Conservation (phyloP, 805 yeast genomes). For the Pichia californica region DNA sequence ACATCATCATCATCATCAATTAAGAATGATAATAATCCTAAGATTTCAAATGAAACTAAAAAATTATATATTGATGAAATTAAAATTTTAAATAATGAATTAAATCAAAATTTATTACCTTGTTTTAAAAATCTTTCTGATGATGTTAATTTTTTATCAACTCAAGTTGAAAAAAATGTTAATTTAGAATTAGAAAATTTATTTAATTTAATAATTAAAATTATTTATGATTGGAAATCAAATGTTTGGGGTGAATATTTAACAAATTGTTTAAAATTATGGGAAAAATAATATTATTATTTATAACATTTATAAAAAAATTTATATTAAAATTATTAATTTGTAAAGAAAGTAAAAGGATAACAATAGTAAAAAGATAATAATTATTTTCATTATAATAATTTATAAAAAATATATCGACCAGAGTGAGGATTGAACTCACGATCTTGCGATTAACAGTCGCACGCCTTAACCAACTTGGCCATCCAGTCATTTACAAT, state of each 20-base stretch:
- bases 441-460: conserved; percentile 61
- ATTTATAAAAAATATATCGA: conserved; percentile 29
- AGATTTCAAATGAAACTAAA: conserved; percentile 6
- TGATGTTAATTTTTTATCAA: conserved; percentile 40
- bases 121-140: conserved; percentile 36
- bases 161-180: conserved; percentile 37
- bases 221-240: conserved; percentile 22
- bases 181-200: conserved; percentile 17
- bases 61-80: conserved; percentile 14
- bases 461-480: conserved; percentile 59
- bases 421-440: conserved; percentile 58
- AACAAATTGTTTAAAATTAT: conserved; percentile 20
- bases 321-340: too few relatives aligned
- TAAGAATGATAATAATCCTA: background rate
- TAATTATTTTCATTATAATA: too few relatives aligned
- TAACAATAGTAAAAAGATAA: background rate
- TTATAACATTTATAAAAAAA: background rate
- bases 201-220: conserved; percentile 10
- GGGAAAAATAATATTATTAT: conserved; percentile 14
- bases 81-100: conserved; percentile 17
- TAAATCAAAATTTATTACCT: conserved; percentile 40
- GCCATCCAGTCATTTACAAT: conserved; percentile 46
- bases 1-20: background rate
- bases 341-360: background rate
- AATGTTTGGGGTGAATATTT: conserved; percentile 22